A percentile compares a stretch with the other conserved stretches of the same genome.
Evolutionary conservation across 768 basidiomycete species (phyloP).

Genomic region (Trametes sanguinea): DNA sequence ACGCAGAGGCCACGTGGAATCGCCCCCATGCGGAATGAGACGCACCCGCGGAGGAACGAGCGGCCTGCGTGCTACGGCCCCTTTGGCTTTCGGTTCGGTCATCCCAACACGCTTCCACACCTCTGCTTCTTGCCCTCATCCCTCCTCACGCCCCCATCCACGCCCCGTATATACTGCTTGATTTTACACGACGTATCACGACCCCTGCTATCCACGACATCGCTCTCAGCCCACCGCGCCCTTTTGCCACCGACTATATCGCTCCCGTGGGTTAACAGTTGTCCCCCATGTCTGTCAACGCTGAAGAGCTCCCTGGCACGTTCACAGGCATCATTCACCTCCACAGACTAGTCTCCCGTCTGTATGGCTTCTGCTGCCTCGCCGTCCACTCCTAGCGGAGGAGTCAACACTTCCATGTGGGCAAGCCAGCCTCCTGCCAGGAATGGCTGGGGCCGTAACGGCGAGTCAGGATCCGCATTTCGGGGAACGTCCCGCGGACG

Average conservation of each 20-base stretch:
- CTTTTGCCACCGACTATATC: neutral
- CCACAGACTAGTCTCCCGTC: neutral
- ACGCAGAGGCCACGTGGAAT: slow-evolving; percentile 18
- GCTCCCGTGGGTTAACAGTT: slow-evolving; percentile 11
- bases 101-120: slow-evolving; percentile 9
- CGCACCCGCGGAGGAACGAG: slow-evolving; percentile 12
- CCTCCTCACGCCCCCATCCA: slow-evolving; percentile 8
- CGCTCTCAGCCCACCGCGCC: neutral
- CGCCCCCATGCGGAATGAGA: slow-evolving; percentile 12
- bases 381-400: slow-evolving; percentile 23
- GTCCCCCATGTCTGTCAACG: neutral
- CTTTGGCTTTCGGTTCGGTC: slow-evolving; percentile 6
- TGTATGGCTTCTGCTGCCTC: slow-evolving; percentile 29
- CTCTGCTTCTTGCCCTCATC: neutral
- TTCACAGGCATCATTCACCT: neutral
- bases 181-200: slow-evolving; percentile 2
- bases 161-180: slow-evolving; percentile 11
- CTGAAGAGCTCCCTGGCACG: slow-evolving; percentile 10
- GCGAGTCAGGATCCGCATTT: slow-evolving; percentile 30
- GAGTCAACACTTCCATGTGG: slow-evolving; percentile 27
- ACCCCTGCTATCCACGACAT: neutral
- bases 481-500: slow-evolving; percentile 25
- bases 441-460: slow-evolving; percentile 25
- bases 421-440: slow-evolving; percentile 24
- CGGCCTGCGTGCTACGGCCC: slow-evolving; percentile 7